Base-by-base conservation (phyloP, 1,284 basidiomycete genomes). In the Erythrobasidium hasegawianum region DNA sequence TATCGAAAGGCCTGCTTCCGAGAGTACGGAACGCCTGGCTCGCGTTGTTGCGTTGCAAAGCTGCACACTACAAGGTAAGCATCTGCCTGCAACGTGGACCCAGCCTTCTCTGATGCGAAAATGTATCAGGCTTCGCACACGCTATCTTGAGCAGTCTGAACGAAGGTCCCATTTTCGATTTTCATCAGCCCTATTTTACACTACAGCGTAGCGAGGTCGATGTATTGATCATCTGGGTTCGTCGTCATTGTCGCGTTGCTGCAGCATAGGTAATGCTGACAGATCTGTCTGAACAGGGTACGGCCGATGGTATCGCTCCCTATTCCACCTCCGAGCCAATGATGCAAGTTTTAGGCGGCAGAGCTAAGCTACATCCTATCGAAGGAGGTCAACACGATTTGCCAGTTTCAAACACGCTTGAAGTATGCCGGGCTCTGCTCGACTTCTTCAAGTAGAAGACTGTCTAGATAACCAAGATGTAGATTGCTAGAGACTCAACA, bases 311-410 rank as follows among this genome's bases (percentile, higher is more conserved):
- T 8, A 20, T 10, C 9, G 50, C 26, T n/a, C 26, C 50, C 4
- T 53, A 53, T 20, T 16, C n/a, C 4, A 24, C 26, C 16, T 24
- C 22, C 7, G 22, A 22, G 18, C 22, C 22, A n/a, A 22, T 53
- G 50, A 53, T 53, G 50, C n/a, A 16, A 7, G 26, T 26, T 3
- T 20, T 53, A 16, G 50, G 50, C 3, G n/a, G 18, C 26, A 8
- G 50, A 27, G 50, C 50, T 16, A 53, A 27, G 16, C 26, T 53
- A 8, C 20, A 22, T 16, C 9, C 50, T 3, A 29, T 53, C 18
- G 18, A 53, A 16, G 50, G 50, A 22, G 50, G 50, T 8, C 9
- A 16, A 26, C 50, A 53, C 26, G 50, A 53, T 53, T 20, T 53
- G 8, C 50, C 50, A 26, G 26, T 29, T 4, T 53, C 20, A 16